Evolutionary conservation across 306 rosid species (phyloP), one percentile per base, ranked within the genome.

Genomic region (Delonix regia): DNA sequence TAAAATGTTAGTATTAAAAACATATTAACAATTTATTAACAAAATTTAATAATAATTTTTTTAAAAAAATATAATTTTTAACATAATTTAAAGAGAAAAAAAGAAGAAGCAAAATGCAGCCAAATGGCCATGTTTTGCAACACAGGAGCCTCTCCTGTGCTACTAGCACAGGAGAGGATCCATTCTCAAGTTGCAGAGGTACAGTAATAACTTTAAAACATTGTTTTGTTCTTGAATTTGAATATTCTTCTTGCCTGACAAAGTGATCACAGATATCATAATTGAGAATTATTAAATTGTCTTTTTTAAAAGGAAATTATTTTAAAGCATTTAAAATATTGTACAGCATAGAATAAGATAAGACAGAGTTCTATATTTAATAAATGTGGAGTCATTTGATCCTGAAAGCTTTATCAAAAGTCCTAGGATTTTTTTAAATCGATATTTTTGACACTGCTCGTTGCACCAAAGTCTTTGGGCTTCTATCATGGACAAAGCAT

Each of bases 161-260:
- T n/a, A n/a, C n/a, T n/a, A n/a, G n/a, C n/a, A n/a, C n/a, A n/a
- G n/a, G n/a, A n/a, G n/a, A n/a, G n/a, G n/a, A n/a, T n/a, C n/a
- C n/a, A n/a, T n/a, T n/a, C n/a, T n/a, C n/a, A 30, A 30, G 42
- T 77, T 71, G 55, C 38, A 4, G 71, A 21, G 71, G 57, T 69
- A 82, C 64, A 34, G 27, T 33, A 34, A 33, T 62, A 38, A 30
- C 28, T 16, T 77, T 5, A 62, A 42, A 42, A 14, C 11, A 39
- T 62, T 21, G 9, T 71, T n/a, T n/a, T n/a, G 24, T 61, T 27
- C 21, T 48, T 15, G 15, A 15, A 27, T 48, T 67, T 49, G 42
- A 30, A 57, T 6, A 9, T 30, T 71, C 44, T 57, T 64, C 22
- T 22, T 64, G 41, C 62, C 51, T 41, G 36, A 21, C 42, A 52